Evolutionary conservation across 225 moss, liverwort and hornwort species (phyloP), one percentile per base, ranked within the genome.

Genomic region (Sphagnum contortum): DNA sequence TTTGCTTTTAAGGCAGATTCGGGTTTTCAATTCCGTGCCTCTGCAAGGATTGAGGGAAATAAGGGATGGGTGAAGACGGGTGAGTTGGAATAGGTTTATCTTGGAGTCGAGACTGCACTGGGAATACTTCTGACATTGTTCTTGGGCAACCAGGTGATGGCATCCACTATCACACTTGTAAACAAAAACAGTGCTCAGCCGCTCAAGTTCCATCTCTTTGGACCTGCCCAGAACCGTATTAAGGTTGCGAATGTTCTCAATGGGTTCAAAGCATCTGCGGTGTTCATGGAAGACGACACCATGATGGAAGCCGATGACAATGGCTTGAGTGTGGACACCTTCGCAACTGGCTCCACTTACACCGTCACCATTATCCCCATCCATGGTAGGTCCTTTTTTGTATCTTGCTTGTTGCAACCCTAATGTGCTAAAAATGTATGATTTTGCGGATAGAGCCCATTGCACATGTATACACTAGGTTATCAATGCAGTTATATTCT

Each of bases 221-320:
- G 79, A 3, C 12, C 76, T 2, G 79, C 69, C n/a, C 74, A 74
- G 66, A 72, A 77, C 9, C 76, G 79, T 55, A 79, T 83, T 72
- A 76, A 70, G 10, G 79, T 83, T 5, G 62, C 66, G 8, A 83
- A 77, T 61, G 76, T 83, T 13, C 76, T 83, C 4, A 74, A 79
- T 7, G 83, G 55, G 7, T 83, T 80, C 67, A 80, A 83, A 51
- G 69, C 83, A 52, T 83, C 83, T 8, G 74, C 74, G 62, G 83
- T 70, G 8, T 72, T 83, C 8, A 83, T 83, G 83, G 76, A 62
- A 29, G 83, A 29, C 29, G 79, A 76, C 9, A 83, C 79, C 44
- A 71, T 83, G 47, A 76, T 83, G 83, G 83, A 83, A 76, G 83
- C 79, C 6, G 83, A 83, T 10, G 79, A 83, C 50, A 72, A 77